Evolutionary conservation across 1,284 basidiomycete genomes (phyloP), one percentile per base, ranked within the genome.

Genomic region (Ceratobasidium theobromae): DNA sequence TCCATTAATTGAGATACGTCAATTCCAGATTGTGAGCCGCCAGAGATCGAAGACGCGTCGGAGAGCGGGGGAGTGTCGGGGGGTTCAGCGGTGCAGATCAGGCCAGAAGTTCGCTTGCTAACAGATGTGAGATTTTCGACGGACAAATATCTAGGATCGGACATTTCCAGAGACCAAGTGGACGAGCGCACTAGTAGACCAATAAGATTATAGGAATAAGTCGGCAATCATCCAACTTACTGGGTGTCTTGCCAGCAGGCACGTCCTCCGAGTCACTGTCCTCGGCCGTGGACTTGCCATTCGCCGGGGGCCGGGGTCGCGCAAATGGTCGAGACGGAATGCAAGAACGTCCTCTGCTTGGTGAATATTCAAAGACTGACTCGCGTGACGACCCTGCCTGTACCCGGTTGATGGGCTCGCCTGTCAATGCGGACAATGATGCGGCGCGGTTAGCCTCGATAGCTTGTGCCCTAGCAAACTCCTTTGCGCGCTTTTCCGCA

Each of bases 21-120:
- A 67, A 91, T 86, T 75, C 88, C 89, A 0, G 85, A 88, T 72
- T 87, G 82, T 0, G 88, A 90, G 25, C 85, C 86, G 11, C 84
- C 86, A 4, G 53, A 82, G 0, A 5, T 82, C 82, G 67, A 88
- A 87, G 0, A 82, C 86, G 78, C 46, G 28, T 49, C 73, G 0
- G 85, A 86, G 4, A 90, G 77, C 0, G 88, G 85, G 4, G 88
- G 89, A 0, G 89, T 91, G 16, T 88, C 86, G 9, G 75, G 79
- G 82, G 68, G 80, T 79, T 76, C 89, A 89, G 28, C 88, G 77
- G 41, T 58, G 46, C 32, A 28, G 81, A 79, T 40, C 75, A 53
- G 57, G 9, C 25, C 75, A 0, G 82, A 79, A 2, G 80, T 55
- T 71, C 89, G 86, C 65, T 90, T 85, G 12, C 87, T 84, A 78